These are phyloP conservation scores for Sarcocystis neurona DNA, from an alignment of 169 alveolate genomes.

Conservation along the genomic window DNA sequence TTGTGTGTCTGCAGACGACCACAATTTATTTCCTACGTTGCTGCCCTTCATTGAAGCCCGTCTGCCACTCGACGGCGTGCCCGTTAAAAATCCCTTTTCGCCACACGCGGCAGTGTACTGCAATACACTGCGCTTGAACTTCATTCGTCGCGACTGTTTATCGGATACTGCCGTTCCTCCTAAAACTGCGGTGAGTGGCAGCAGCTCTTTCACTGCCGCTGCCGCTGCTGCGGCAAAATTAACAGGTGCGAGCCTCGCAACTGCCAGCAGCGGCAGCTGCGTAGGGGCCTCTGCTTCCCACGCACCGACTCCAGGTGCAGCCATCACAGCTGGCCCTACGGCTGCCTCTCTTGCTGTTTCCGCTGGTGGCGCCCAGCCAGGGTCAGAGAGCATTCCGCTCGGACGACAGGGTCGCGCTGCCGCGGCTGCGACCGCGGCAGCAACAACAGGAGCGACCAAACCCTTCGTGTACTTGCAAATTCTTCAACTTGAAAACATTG, in stretches of 20 bases:
- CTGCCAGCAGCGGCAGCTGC: too few species aligned
- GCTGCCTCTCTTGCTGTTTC: too few species aligned
- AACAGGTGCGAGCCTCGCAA: slow-evolving; percentile 4
- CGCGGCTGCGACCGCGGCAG: slow-evolving; percentile 26
- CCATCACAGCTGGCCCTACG: too few species aligned
- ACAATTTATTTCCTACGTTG: slow-evolving; percentile 39
- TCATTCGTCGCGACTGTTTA: not conserved
- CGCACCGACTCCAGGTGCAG: too few species aligned
- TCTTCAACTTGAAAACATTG: slow-evolving; percentile 42
- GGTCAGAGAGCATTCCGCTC: too few species aligned
- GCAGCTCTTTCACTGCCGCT: slow-evolving; percentile 21
- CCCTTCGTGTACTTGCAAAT: slow-evolving; percentile 23
- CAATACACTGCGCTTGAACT: slow-evolving; percentile 2
- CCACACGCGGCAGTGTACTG: slow-evolving; percentile 3
- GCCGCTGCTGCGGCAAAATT: slow-evolving; percentile 29
- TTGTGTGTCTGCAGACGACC: slow-evolving; percentile 34
- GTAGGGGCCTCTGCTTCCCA: too few species aligned
- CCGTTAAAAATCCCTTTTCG: slow-evolving; percentile 24
- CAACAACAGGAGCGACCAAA: not conserved
- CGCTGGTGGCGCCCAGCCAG: too few species aligned
- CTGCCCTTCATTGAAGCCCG: slow-evolving; percentile 43
- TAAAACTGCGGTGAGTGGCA: slow-evolving; percentile 12
- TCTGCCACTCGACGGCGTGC: slow-evolving; percentile 40
- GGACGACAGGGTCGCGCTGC: too few species aligned
- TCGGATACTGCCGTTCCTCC: slow-evolving; percentile 3